These are phyloP conservation scores for Euryodendron excelsum DNA, from an alignment of 148 eudicot genomes.

Conservation along the genomic window DNA sequence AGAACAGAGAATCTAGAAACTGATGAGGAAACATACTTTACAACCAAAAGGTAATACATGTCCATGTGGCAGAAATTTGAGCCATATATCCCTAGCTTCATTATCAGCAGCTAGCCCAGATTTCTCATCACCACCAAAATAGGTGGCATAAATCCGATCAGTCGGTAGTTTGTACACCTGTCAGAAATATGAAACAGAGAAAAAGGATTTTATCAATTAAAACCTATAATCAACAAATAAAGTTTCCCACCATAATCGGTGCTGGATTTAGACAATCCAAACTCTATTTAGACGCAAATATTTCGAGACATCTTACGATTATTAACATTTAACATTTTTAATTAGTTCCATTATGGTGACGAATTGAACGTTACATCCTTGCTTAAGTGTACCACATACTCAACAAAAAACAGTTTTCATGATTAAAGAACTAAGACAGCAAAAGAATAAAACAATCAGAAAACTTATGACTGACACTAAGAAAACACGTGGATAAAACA, in stretches of 20 bases:
- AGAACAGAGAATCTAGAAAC: slow-evolving; percentile 1
- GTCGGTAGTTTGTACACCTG: slow-evolving; percentile 78
- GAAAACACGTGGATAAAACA: neutral
- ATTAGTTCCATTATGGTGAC: neutral
- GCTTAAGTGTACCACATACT: neutral
- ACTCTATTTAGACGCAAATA: neutral
- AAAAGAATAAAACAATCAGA: neutral
- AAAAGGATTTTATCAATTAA: neutral
- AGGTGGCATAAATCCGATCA: slow-evolving; percentile 84
- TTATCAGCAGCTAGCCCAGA: slow-evolving; percentile 78
- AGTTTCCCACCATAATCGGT: neutral
- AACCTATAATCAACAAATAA: neutral
- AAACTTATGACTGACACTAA: neutral
- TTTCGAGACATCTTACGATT: no score
- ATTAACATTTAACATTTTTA: no score
- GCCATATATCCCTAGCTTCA: slow-evolving; percentile 89
- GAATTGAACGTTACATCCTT: neutral
- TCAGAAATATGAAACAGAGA: neutral
- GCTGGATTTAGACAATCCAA: neutral
- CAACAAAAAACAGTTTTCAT: neutral
- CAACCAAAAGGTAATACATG: slow-evolving; percentile 94
- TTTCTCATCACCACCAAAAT: slow-evolving; percentile 95
- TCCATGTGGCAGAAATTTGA: slow-evolving; percentile 63
- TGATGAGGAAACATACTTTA: slow-evolving; percentile 50
- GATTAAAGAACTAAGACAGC: no score